Evolutionary conservation across 352 stramenopile species (phyloP), one percentile per base, ranked within the genome.

Genomic region (Saprolegnia diclina): DNA sequence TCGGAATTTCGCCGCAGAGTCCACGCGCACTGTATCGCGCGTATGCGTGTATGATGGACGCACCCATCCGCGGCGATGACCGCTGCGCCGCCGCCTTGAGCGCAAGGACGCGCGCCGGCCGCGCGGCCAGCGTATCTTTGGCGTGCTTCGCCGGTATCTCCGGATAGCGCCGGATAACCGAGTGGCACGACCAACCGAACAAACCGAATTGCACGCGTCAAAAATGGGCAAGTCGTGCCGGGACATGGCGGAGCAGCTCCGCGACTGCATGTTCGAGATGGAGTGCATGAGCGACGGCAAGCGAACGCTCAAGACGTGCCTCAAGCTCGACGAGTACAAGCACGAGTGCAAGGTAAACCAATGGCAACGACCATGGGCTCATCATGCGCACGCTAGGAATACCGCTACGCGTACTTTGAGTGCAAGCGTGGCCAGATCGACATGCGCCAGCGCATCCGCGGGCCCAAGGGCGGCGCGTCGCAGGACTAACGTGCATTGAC

Each of bases 391-490:
- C 32, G 76, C 35, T 35, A 92, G 85, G 82, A 87, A 55, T 87
- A 88, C 37, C 85, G 85, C 6, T 74, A 87, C 46, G 83, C 85
- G 24, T 93, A 93, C 71, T 93, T 93, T 72, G 85, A 93, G 74
- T 93, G 85, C 77, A 91, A 89, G 68, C 85, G 85, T 22, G 85
- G 85, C 24, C 85, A 93, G 24, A 61, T 93, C 64, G 85, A 93
- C 65, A 93, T 93, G 85, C 80, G 85, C n/a, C 87, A 85, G 65
- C 78, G 85, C 24, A 89, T 93, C 50, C 83, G 83, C 48, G 85
- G 85, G 0, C 85, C 85, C 9, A 91, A 93, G 72, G 85, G 85
- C 66, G 85, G 85, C 29, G 63, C 63, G 11, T 61, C 63, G 6
- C 14, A 59, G 9, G 37, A 24, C 13, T 69, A 69, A 22, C 14